Evolutionary conservation across 441 rosid species (phyloP).

Genomic region (Theobroma grandiflorum): DNA sequence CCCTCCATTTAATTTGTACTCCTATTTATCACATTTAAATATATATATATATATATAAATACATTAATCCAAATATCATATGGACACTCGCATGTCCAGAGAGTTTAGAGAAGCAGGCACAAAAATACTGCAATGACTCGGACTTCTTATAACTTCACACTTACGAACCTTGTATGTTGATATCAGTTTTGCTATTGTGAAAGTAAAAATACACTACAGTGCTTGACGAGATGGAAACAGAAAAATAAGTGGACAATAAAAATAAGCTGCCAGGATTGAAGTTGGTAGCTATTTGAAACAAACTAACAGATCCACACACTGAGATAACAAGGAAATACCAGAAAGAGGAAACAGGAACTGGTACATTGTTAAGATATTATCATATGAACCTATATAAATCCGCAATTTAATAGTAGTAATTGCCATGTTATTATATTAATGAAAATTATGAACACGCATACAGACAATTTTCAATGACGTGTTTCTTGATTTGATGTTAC

Average conservation of each 20-base stretch:
- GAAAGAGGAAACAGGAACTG: conserved; percentile 7
- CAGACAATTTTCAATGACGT: too few relatives aligned
- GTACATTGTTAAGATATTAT: background rate
- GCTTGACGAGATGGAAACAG: background rate
- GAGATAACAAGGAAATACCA: background rate
- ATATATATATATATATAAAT: too few relatives aligned
- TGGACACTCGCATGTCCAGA: background rate
- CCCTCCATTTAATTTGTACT: too few relatives aligned
- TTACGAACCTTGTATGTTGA: background rate
- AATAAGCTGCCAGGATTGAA: background rate
- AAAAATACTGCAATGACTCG: background rate
- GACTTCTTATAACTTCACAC: background rate
- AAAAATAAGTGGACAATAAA: background rate
- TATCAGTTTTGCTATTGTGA: background rate
- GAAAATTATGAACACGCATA: too few relatives aligned
- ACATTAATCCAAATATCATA: too few relatives aligned
- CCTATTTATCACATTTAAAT: too few relatives aligned
- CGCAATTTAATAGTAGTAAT: too few relatives aligned
- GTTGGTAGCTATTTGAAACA: background rate
- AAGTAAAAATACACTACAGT: background rate
- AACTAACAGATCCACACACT: background rate
- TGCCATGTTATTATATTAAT: too few relatives aligned
- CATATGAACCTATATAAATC: too few relatives aligned
- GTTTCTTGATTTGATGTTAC: too few relatives aligned
- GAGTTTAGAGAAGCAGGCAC: background rate